These are phyloP conservation scores for Trichoderma pleuroti DNA, from an alignment of 2,329 filamentous ascomycete species.

Conservation along the genomic window DNA sequence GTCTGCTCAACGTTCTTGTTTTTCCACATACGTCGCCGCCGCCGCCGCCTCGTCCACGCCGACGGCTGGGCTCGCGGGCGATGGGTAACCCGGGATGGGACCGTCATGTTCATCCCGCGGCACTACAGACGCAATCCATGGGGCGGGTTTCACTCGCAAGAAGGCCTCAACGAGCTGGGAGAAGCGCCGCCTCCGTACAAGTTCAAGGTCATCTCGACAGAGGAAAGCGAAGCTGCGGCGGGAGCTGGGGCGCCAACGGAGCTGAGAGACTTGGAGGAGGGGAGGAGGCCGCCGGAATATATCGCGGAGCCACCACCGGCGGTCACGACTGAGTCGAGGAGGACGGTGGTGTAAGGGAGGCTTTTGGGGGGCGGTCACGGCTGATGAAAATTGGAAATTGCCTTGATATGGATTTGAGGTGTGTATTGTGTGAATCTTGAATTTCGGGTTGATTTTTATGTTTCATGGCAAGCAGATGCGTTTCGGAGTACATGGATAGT, in stretches of 20 bases:
- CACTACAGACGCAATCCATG: constrained; percentile 23
- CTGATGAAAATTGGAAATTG: background rate
- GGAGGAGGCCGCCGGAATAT: constrained; percentile 30
- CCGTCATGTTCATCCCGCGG: constrained; percentile 12
- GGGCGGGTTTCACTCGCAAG: constrained; percentile 33
- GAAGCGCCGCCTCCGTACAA: constrained; percentile 64
- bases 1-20: constrained; percentile 38
- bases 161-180: constrained; percentile 61
- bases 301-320: constrained; percentile 26
- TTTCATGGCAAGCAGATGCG: background rate
- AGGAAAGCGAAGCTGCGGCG: constrained; percentile 11
- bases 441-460: background rate
- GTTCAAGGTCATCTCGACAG: constrained; percentile 29
- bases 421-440: background rate
- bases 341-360: background rate
- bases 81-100: constrained; percentile 27
- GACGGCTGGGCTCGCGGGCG: constrained; percentile 20
- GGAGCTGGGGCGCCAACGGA: constrained; percentile 17
- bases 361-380: background rate
- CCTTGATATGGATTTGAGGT: background rate
- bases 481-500: background rate
- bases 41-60: constrained; percentile 24
- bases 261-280: constrained; percentile 29
- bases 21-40: constrained; percentile 40
- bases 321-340: constrained; percentile 22